Base-by-base conservation (phyloP, 2,329 filamentous ascomycete species). In the Pezicula rhizophila region DNA sequence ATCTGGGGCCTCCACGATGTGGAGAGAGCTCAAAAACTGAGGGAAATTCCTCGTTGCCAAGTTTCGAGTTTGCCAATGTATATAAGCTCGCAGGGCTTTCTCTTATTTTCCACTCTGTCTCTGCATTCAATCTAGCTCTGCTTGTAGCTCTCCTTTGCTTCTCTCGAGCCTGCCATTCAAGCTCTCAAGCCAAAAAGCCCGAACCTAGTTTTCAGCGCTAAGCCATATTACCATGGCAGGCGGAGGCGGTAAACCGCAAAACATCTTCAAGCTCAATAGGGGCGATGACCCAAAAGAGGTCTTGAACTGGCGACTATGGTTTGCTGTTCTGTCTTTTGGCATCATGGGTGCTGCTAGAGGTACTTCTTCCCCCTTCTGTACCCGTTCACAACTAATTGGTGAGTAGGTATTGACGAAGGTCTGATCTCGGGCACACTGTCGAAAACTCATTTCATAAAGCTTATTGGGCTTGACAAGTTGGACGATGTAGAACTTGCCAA, bases 231-330 rank as follows among this genome's bases (percentile, higher is more conserved):
- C 23, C 46, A 77, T 77, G 73, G 73, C 72, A 46, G 73, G 72
- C 52, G 73, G 72, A 52, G 71, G 73, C 50, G 78, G 78, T 66
- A 78, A 76, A 59, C 75, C 76, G 50, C 70, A 78, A 65, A 78
- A 79, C 59, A 71, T 88, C 60, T 89, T 88, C 70, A 77, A 73
- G 58, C 67, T 84, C 52, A 76, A 79, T 60, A 66, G 85, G 53
- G 71, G 82, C 43, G 78, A 78, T 50, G 85, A 87, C 52, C 87
- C 87, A 4, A 76, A 76, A 48, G 79, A 86, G 61, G 77, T 83
- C 53, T 79, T 89, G 65, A 91, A 91, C 69, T 89, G 85, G 85
- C 75, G 80, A 40, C 73, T 91, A 52, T 89, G 85, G 83, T 88
- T 87, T 66, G 82, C 85, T 38, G 84, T 90, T 47, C 63, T 87